Percentiles rank a stretch among this genome's conserved stretches.
phyloP scores from a whole-genome alignment of 345 rosid species.

The Cardamine resedifolia region DNA sequence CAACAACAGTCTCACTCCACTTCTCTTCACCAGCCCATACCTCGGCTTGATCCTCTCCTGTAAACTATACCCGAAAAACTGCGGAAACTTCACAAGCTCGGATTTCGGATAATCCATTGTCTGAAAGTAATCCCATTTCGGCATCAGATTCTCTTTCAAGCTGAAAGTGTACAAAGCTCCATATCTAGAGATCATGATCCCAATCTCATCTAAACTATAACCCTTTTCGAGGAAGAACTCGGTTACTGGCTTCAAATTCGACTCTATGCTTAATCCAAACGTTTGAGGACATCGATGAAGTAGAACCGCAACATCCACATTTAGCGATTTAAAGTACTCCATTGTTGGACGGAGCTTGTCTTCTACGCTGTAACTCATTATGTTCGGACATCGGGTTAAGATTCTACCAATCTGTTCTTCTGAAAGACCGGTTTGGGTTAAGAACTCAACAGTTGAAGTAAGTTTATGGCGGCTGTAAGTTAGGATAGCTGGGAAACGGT shows the following conservation, averaged over 20 bases:
- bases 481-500: constrained; percentile 74
- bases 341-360: constrained; percentile 78
- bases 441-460: constrained; percentile 60
- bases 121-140: constrained; percentile 90
- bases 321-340: constrained; percentile 62
- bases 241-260: constrained; percentile 74
- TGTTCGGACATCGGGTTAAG: constrained; percentile 70
- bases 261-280: constrained; percentile 81
- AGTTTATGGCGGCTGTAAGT: constrained; percentile 83
- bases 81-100: constrained; percentile 85
- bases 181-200: constrained; percentile 71
- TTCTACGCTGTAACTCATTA: constrained; percentile 75
- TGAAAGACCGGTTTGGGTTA: constrained; percentile 64
- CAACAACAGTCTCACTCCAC: constrained; percentile 62
- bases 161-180: constrained; percentile 81
- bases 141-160: constrained; percentile 65
- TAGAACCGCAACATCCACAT: constrained; percentile 63
- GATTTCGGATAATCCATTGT: constrained; percentile 75
- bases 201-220: constrained; percentile 56
- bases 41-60: constrained; percentile 85
- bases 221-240: constrained; percentile 74
- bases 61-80: constrained; percentile 87
- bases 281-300: constrained; percentile 72
- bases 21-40: constrained; percentile 59
- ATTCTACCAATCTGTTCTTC: constrained; percentile 65